Evolutionary conservation across 495 filamentous ascomycete species (phyloP), one percentile per base, ranked within the genome.

Genomic region (Aspergillus wentii): DNA sequence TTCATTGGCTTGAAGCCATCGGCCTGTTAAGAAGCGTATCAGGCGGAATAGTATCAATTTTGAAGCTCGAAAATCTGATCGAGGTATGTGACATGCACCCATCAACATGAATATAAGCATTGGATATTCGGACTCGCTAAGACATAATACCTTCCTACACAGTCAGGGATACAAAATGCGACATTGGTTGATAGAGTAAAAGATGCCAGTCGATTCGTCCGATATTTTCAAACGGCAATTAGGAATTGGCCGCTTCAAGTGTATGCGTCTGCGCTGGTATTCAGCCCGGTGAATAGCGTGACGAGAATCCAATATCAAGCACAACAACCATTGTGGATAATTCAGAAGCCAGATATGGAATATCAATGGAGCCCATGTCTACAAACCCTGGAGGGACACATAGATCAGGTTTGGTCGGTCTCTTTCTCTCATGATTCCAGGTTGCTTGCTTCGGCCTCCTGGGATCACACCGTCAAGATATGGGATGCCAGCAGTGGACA

Each of bases 1-100:
- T 66, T 29, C 43, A 68, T 43, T 66, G 58, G 62, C 46, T 66
- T 2, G 61, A 69, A 36, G 55, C 54, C 30, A 48, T 69, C 10
- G 54, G 57, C 30, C 51, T 61, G 13, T 44, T 48, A 14, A 46
- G 31, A 42, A 46, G 47, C 30, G 13, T 64, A 38, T 52, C 50
- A 27, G 20, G 44, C 8, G 55, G 52, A 4, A 38, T 64, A 35
- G 3, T 3, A 21, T 29, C 33, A 16, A 49, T 54, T 17, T 4
- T 13, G 23, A 54, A 36, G 30, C 37, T 51, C 1, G 33, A 43
- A 3, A 18, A 0, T 1, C 30, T 51, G 17, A n/a, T 48, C n/a
- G 1, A 41, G 33, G 41, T 57, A 22, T 42, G 40, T 46, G 5
- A n/a, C 16, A 14, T 17, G 15, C 8, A 26, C 11, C 38, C 28